Conservation (phyloP, 306 rosid genomes). For the Phaseolus lunatus region DNA sequence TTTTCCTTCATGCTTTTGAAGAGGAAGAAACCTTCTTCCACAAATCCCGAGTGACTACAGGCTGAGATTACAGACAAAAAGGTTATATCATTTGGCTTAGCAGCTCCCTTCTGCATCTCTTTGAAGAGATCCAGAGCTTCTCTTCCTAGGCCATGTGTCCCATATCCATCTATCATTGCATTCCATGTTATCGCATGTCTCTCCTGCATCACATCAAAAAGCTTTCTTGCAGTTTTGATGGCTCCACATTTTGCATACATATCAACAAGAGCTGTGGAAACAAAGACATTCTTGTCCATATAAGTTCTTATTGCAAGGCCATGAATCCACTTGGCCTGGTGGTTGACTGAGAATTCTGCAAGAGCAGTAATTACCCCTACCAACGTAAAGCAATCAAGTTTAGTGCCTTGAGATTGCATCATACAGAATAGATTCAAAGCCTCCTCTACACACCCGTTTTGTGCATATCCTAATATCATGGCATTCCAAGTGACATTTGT, state of each 20-base stretch:
- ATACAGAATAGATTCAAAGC: slow-evolving; percentile 68
- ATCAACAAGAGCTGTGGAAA: slow-evolving; percentile 82
- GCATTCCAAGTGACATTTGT: slow-evolving; percentile 92
- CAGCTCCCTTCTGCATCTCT: slow-evolving; percentile 61
- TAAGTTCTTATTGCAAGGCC: slow-evolving; percentile 74
- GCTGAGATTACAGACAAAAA: slow-evolving; percentile 81
- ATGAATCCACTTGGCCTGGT: slow-evolving; percentile 93
- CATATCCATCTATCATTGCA: slow-evolving; percentile 91
- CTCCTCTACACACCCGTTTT: slow-evolving; percentile 68
- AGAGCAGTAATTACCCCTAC: slow-evolving; percentile 83
- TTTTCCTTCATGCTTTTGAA: slow-evolving; percentile 71
- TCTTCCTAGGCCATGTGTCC: slow-evolving; percentile 83
- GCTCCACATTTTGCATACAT: slow-evolving; percentile 90
- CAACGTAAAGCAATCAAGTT: slow-evolving; percentile 83
- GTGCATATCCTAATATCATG: slow-evolving; percentile 90
- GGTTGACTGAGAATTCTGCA: slow-evolving; percentile 77
- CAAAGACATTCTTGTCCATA: slow-evolving; percentile 71
- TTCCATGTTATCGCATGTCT: slow-evolving; percentile 88
- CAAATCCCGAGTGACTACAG: slow-evolving; percentile 87
- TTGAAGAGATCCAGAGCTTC: slow-evolving; percentile 66
- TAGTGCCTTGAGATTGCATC: slow-evolving; percentile 67
- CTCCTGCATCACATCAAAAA: slow-evolving; percentile 74
- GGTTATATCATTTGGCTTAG: slow-evolving; percentile 70
- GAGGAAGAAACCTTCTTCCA: slow-evolving; percentile 69
- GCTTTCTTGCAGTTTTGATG: slow-evolving; percentile 68